phyloP scores from a whole-genome alignment of 2,329 filamentous ascomycete genomes.

The Colletotrichum graminicola region DNA sequence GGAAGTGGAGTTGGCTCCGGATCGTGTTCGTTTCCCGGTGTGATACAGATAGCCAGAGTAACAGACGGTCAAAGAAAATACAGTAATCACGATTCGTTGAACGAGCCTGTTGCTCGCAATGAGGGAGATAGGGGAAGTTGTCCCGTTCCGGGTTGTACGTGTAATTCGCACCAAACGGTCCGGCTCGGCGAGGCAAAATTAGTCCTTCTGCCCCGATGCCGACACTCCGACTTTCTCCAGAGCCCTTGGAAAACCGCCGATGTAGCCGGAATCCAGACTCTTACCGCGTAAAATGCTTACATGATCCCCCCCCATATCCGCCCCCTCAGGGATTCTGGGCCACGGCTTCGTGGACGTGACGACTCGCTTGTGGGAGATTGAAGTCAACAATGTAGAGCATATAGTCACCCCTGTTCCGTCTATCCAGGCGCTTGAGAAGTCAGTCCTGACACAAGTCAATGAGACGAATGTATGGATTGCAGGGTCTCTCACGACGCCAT shows the following conservation, averaged over 20 bases:
- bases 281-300: not conserved
- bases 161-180: slow-evolving; percentile 2
- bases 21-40: not conserved
- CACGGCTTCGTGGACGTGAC: not conserved
- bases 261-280: not conserved
- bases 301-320: not conserved
- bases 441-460: not conserved
- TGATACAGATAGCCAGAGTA: not conserved
- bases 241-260: not conserved
- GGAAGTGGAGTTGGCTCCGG: slow-evolving; percentile 12
- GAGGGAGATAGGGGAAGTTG: not conserved
- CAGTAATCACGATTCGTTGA: not conserved
- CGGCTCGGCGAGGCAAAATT: slow-evolving; percentile 8
- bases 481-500: not conserved
- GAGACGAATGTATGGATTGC: not conserved
- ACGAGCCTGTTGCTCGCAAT: not conserved
- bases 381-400: not conserved
- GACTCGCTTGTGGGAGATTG: not conserved
- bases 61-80: not conserved
- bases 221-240: not conserved
- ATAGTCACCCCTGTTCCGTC: not conserved
- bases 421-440: too few relatives aligned
- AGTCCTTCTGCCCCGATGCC: not conserved
- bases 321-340: not conserved
- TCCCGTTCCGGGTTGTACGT: not conserved